Percentiles rank a stretch among this genome's conserved stretches.
Evolutionary conservation across 2,329 filamentous ascomycete genomes (phyloP).

Genomic region (Ilyonectria mors-panacis): DNA sequence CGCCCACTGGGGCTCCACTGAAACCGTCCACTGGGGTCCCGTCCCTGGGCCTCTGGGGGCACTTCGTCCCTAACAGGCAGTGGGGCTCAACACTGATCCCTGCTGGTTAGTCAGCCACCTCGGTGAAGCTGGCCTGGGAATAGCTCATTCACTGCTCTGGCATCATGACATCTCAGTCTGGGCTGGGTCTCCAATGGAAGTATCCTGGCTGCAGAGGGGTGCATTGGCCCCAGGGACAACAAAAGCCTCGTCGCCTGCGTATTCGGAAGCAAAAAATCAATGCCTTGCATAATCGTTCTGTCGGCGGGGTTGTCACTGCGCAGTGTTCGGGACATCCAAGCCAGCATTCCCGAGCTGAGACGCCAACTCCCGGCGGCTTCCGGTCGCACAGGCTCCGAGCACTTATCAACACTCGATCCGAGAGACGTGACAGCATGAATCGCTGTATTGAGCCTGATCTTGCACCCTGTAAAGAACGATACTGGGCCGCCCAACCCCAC

Average conservation of each 20-base stretch:
- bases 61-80: constrained; percentile 36
- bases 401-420: not conserved
- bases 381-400: not conserved
- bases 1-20: constrained; percentile 34
- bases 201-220: not conserved
- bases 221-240: not conserved
- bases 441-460: not conserved
- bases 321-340: not conserved
- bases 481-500: not conserved
- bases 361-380: not conserved
- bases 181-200: not conserved
- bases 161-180: constrained; percentile 7
- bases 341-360: not conserved
- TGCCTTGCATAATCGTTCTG: not conserved
- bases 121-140: constrained; percentile 47
- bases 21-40: constrained; percentile 13
- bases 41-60: constrained; percentile 18
- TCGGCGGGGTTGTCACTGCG: constrained; percentile 4
- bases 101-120: constrained; percentile 41
- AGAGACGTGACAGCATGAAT: not conserved
- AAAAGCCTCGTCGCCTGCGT: constrained; percentile 1
- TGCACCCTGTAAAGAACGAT: not conserved
- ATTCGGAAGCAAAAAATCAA: not conserved
- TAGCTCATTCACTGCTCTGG: constrained; percentile 22
- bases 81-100: constrained; percentile 39